Conservation (phyloP, 73 alveolate species). For the Tetrahymena borealis region DNA sequence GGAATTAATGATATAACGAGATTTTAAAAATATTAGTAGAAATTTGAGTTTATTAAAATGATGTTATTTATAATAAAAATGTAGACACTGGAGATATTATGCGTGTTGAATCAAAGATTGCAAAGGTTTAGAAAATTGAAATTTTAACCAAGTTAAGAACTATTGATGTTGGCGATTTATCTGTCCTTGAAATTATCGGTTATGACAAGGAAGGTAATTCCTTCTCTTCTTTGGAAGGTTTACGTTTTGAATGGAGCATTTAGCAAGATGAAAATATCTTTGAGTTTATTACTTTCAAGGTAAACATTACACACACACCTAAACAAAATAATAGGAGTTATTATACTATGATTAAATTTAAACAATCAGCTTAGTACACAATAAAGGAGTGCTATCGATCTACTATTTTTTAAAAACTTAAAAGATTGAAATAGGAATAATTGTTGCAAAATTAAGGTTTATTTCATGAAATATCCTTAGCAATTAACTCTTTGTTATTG, state of each 20-base stretch:
- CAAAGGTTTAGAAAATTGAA: constrained; percentile 26
- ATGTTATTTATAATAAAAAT: not conserved
- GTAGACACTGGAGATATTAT: constrained; percentile 51
- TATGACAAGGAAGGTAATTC: constrained; percentile 81
- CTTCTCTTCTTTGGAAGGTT: constrained; percentile 76
- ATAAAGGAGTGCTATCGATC: no score
- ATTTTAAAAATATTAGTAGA: no score
- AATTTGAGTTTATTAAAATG: not conserved
- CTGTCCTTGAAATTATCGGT: constrained; percentile 68
- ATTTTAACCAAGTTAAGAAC: constrained; percentile 49
- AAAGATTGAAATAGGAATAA: no score
- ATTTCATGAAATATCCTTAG: not conserved
- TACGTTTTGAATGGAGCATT: constrained; percentile 81
- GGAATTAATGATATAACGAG: no score
- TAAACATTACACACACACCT: not conserved
- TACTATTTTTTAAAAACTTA: no score
- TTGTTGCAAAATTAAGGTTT: not conserved
- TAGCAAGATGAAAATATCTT: constrained; percentile 55
- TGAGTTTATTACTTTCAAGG: constrained; percentile 57
- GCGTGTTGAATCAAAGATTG: constrained; percentile 39
- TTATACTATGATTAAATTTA: no score
- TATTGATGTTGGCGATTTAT: constrained; percentile 60
- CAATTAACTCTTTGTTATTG: not conserved
- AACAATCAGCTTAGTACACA: no score
- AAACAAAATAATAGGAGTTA: not conserved